Evolutionary conservation across 2,329 filamentous ascomycete species (phyloP), one percentile per base, ranked within the genome.

Genomic region (Trichoderma atroviride): DNA sequence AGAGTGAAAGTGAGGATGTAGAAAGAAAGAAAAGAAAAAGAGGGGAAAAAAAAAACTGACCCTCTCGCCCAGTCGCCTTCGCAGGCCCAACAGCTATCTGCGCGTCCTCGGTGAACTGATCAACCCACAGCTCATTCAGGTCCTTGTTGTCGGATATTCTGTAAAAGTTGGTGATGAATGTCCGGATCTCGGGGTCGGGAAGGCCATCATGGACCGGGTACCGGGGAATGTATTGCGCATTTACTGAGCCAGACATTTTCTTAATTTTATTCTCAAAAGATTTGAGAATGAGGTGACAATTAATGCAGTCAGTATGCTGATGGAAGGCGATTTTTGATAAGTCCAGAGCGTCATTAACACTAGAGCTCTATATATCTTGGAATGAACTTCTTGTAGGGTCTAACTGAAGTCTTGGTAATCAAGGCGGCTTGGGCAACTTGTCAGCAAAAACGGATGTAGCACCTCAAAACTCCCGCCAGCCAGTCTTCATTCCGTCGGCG

Each of bases 141-240:
- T 78, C 78, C 4, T 75, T 74, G 29, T 78, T 79, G 72, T 85
- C 84, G 29, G 83, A 85, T 14, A 78, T 73, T 4, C 74, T 76
- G 74, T 82, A 86, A 73, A 85, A 86, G 37, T 76, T 75, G 68
- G 78, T 77, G 70, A 85, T 78, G 61, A 85, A 84, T 33, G 74
- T 74, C 56, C 75, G 77, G 55, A 80, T 74, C 69, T 75, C 75
- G 33, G 75, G 74, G 24, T 80, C 78, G 3, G 76, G 74, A 56
- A 77, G 75, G 19, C 71, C 72, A 27, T 74, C 75, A 57, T 74
- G 72, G 33, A 76, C 72, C 50, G 78, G 77, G 63, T 80, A 80
- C 13, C 75, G 59, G 24, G 78, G 78, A 37, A 76, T 71, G 70
- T 79, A 79, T 29, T 74, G 76, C 29, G 75, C 73, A 55, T 71